Conservation (phyloP, 768 basidiomycete genomes). For the Collybiopsis luxurians region DNA sequence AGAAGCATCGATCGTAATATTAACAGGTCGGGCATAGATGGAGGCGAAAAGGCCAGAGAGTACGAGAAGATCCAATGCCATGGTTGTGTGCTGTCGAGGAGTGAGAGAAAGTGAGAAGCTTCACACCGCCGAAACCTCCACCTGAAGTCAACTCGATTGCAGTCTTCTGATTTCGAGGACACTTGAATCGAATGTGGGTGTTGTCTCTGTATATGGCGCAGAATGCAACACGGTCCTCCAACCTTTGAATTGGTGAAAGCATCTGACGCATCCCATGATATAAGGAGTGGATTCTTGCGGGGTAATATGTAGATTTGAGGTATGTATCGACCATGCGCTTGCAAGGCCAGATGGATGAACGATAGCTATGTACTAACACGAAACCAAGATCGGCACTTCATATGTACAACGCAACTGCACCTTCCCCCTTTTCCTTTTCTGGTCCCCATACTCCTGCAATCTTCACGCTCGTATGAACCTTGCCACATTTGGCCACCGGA, state of each 20-base stretch:
- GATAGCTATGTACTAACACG: no score
- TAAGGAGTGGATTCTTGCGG: no score
- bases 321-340: no score
- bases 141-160: no score
- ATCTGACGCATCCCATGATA: no score
- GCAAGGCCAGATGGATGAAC: no score
- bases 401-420: conserved; percentile 9
- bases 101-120: no score
- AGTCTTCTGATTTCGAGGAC: no score
- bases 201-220: conserved; percentile 10
- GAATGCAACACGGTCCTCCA: not conserved
- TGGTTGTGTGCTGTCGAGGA: not conserved
- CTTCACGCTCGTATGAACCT: conserved; percentile 53
- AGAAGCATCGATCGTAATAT: conserved; percentile 14
- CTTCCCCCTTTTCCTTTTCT: conserved; percentile 36
- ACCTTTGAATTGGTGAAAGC: no score
- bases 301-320: no score
- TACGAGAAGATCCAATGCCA: conserved; percentile 6
- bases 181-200: no score
- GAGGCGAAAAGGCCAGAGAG: conserved; percentile 1
- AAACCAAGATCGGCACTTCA: not conserved
- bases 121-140: no score
- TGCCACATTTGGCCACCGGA: conserved; percentile 58
- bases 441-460: conserved; percentile 59
- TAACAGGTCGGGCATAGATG: conserved; percentile 11